A percentile compares a stretch with the other conserved stretches of the same genome.
Conservation (phyloP, 2,329 filamentous ascomycete species). For the Pestalotiopsis sp. region DNA sequence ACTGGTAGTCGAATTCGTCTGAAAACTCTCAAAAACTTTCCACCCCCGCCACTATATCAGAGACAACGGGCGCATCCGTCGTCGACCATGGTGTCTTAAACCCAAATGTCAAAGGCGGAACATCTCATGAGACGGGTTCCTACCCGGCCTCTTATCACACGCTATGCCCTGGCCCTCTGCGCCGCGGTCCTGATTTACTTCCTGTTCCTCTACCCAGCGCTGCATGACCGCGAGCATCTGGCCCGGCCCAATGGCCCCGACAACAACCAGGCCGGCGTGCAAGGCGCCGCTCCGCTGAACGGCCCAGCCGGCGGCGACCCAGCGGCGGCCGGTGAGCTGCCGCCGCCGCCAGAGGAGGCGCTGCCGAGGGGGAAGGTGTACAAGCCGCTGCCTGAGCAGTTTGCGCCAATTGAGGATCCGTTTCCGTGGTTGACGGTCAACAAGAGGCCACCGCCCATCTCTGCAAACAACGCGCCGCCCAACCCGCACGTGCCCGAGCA, state of each 20-base stretch:
- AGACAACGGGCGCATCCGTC: background rate
- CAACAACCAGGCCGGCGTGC: background rate
- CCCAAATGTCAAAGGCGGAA: slow-evolving; percentile 11
- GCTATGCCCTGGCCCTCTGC: slow-evolving; percentile 33
- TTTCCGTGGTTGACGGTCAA: slow-evolving; percentile 39
- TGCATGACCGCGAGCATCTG: background rate
- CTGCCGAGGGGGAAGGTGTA: slow-evolving; percentile 30
- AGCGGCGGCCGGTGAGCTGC: background rate
- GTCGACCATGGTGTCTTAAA: background rate
- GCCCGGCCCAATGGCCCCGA: slow-evolving; percentile 1
- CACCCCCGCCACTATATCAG: background rate
- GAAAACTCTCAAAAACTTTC: background rate
- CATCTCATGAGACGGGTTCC: slow-evolving; percentile 15
- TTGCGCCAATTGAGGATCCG: slow-evolving; percentile 37
- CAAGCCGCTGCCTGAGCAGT: slow-evolving; percentile 32
- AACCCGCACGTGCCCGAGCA: slow-evolving; percentile 36
- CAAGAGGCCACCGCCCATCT: slow-evolving; percentile 29
- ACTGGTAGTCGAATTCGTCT: background rate
- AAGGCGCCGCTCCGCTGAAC: background rate
- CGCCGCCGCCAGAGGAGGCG: slow-evolving; percentile 6
- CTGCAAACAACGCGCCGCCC: slow-evolving; percentile 36
- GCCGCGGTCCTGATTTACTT: slow-evolving; percentile 34
- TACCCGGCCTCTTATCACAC: slow-evolving; percentile 29
- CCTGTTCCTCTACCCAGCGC: slow-evolving; percentile 20
- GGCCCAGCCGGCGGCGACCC: background rate